A percentile compares a stretch with the other conserved stretches of the same genome.
Conservation (phyloP, 768 basidiomycete species). For the Tricholoma saponaceum region DNA sequence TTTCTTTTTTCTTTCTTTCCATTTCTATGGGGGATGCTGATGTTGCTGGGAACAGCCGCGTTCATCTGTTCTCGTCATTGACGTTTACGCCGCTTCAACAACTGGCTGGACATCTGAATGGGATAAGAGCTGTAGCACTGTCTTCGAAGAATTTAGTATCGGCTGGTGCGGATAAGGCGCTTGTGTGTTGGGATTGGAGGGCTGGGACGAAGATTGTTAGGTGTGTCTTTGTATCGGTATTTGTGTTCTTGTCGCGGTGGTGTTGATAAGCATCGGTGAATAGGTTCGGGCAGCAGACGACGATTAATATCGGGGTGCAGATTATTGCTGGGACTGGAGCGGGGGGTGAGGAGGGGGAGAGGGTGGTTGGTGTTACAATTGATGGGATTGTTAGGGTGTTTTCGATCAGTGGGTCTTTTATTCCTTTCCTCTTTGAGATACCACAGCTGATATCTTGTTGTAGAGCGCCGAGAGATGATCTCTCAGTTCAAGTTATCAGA, state of each 20-base stretch:
- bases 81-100: slow-evolving; percentile 84
- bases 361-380: slow-evolving; percentile 87
- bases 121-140: slow-evolving; percentile 85
- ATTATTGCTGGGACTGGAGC: slow-evolving; percentile 55
- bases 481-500: slow-evolving; percentile 87
- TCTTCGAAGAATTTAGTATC: slow-evolving; percentile 84
- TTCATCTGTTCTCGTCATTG: slow-evolving; percentile 83
- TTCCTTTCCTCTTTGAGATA: not conserved
- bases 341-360: slow-evolving; percentile 58
- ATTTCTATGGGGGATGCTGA: not conserved
- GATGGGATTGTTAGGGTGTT: slow-evolving; percentile 90
- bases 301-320: slow-evolving; percentile 87
- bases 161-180: slow-evolving; percentile 71
- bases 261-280: not conserved
- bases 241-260: not conserved
- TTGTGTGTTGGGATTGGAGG: slow-evolving; percentile 89
- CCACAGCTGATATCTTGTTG: not conserved
- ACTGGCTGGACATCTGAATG: slow-evolving; percentile 81
- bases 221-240: not conserved
- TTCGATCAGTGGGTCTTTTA: slow-evolving; percentile 67
- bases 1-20: not conserved
- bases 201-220: slow-evolving; percentile 84
- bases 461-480: slow-evolving; percentile 78
- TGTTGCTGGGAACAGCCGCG: slow-evolving; percentile 47
- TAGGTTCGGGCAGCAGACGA: slow-evolving; percentile 85